phyloP scores from a whole-genome alignment of 768 basidiomycete species.

The Candolleomyces eurysporus region DNA sequence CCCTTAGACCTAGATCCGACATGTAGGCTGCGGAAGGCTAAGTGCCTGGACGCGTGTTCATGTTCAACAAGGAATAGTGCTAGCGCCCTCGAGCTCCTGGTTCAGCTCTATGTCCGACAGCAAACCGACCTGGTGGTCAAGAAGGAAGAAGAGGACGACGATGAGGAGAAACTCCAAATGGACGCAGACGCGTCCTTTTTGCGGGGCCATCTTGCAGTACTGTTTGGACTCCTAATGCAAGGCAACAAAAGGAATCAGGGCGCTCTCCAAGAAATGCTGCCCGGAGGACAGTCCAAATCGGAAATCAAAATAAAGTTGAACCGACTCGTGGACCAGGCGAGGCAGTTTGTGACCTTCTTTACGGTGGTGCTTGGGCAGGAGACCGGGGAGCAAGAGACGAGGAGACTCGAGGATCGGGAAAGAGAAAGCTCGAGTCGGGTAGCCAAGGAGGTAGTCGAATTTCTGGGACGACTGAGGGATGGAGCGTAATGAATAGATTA shows the following conservation, averaged over 20 bases:
- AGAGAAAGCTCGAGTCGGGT: slow-evolving; percentile 34
- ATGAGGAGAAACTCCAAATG: slow-evolving; percentile 3
- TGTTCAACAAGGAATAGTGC: slow-evolving; percentile 39
- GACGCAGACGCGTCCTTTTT: slow-evolving; percentile 52
- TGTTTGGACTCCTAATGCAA: slow-evolving; percentile 60
- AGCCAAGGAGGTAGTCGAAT: slow-evolving; percentile 49
- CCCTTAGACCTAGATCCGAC: slow-evolving; percentile 46
- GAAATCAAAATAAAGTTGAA: slow-evolving; percentile 25
- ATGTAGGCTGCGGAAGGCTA: slow-evolving; percentile 46
- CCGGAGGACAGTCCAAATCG: slow-evolving; percentile 5
- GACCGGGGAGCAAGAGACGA: slow-evolving; percentile 8
- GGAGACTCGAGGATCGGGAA: slow-evolving; percentile 23
- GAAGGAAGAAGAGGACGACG: background rate
- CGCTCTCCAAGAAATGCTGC: slow-evolving; percentile 30
- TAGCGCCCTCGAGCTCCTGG: slow-evolving; percentile 51
- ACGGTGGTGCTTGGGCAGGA: slow-evolving; percentile 17
- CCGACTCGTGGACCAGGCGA: slow-evolving; percentile 41
- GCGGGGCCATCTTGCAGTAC: slow-evolving; percentile 70
- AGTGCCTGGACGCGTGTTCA: slow-evolving; percentile 51
- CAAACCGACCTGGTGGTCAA: background rate
- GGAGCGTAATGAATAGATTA: background rate
- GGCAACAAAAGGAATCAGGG: slow-evolving; percentile 33
- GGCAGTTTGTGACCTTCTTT: slow-evolving; percentile 50
- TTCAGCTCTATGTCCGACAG: slow-evolving; percentile 45
- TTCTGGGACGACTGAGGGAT: slow-evolving; percentile 46